phyloP scores from a whole-genome alignment of 2,329 filamentous ascomycete species.

The Penicillium expansum region DNA sequence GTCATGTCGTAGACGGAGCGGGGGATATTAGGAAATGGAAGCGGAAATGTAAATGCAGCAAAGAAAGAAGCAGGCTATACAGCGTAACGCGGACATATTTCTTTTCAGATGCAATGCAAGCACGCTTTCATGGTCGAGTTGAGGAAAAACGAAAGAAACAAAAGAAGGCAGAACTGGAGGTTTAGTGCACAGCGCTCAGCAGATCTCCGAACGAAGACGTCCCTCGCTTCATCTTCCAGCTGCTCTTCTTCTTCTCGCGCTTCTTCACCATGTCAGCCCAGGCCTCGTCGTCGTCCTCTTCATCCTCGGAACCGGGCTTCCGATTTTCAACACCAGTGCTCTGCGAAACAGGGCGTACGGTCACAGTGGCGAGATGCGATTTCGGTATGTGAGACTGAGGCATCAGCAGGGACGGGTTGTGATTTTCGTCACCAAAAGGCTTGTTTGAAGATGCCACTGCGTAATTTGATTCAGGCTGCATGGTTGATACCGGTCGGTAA shows the following conservation, averaged over 20 bases:
- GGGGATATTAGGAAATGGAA: background rate
- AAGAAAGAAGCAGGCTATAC: conserved; percentile 17
- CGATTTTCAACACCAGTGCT: conserved; percentile 14
- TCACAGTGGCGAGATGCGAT: conserved; percentile 28
- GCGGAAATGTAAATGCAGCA: background rate
- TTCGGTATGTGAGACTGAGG: conserved; percentile 29
- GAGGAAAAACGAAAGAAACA: background rate
- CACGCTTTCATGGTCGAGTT: conserved; percentile 5
- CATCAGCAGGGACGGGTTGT: conserved; percentile 22
- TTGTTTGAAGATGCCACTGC: conserved; percentile 36
- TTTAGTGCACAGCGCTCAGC: conserved; percentile 37
- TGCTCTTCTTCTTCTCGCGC: conserved; percentile 49
- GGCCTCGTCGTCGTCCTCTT: conserved; percentile 49
- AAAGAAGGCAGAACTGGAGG: conserved; percentile 6
- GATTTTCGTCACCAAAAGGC: conserved; percentile 40
- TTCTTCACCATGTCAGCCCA: conserved; percentile 53
- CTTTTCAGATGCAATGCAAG: conserved; percentile 5
- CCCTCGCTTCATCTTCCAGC: conserved; percentile 46
- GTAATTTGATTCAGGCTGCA: conserved; percentile 41
- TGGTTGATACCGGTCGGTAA: conserved; percentile 82
- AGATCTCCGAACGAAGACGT: conserved; percentile 38
- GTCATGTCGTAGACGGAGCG: conserved; percentile 12
- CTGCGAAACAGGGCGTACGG: conserved; percentile 31
- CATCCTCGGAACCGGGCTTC: conserved; percentile 34
- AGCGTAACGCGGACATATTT: conserved; percentile 2